A percentile compares a stretch with the other conserved stretches of the same genome.
These are phyloP conservation scores for Codiaeum variegatum DNA, from an alignment of 441 rosid genomes.

Conservation along the genomic window DNA sequence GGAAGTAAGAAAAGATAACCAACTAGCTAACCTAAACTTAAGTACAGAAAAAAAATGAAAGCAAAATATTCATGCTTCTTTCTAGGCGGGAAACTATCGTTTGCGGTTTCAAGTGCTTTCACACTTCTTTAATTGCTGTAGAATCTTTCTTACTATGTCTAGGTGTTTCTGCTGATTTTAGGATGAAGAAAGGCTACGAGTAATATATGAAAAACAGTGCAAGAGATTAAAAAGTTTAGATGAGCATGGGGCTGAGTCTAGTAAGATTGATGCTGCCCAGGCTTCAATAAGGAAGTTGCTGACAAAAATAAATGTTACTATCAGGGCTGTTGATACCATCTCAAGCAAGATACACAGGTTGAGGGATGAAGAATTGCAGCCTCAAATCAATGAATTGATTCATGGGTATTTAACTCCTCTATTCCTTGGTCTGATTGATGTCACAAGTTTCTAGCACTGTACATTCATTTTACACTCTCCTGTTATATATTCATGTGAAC, in stretches of 20 bases:
- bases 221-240: conserved; percentile 55
- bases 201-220: conserved; percentile 69
- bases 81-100: not conserved
- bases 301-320: conserved; percentile 63
- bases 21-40: not conserved
- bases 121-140: conserved; percentile 11
- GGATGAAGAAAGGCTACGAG: conserved; percentile 84
- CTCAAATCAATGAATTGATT: conserved; percentile 66
- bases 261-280: conserved; percentile 70
- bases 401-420: conserved; percentile 43
- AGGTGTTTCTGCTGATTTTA: conserved; percentile 37
- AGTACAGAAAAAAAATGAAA: not conserved
- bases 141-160: conserved; percentile 26
- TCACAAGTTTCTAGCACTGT: not conserved
- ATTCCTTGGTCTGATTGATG: conserved; percentile 3
- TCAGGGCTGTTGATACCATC: conserved; percentile 64
- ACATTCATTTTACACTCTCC: not conserved
- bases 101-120: conserved; percentile 16
- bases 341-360: conserved; percentile 72
- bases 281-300: conserved; percentile 63
- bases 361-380: conserved; percentile 85
- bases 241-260: conserved; percentile 68
- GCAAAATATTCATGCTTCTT: not conserved
- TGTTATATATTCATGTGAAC: not conserved
- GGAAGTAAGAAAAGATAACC: not conserved